Evolutionary conservation across 257 asterid species (phyloP).

Genomic region (Jaltomata sinuosa): DNA sequence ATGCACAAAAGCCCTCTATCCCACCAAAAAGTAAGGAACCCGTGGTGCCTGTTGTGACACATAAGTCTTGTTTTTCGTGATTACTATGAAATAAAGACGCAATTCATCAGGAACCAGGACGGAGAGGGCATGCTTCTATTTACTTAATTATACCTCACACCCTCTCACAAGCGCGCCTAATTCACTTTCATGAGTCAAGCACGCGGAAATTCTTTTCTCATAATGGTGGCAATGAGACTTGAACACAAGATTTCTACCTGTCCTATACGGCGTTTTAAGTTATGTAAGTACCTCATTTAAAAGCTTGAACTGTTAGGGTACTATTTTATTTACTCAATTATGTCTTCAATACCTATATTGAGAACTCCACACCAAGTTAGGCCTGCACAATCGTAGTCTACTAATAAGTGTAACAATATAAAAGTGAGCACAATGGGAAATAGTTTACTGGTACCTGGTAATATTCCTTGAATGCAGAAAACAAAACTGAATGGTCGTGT

Average conservation of each 20-base stretch:
- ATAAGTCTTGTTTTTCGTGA: background rate
- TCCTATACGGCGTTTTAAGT: background rate
- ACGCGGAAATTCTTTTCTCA: background rate
- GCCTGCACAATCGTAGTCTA: background rate
- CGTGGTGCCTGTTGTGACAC: background rate
- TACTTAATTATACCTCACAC: background rate
- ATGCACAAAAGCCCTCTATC: background rate
- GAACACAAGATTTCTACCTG: background rate
- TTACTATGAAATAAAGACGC: background rate
- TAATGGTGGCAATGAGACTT: background rate
- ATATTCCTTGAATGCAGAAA: slow-evolving; percentile 82
- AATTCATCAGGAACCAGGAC: background rate
- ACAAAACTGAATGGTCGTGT: slow-evolving; percentile 37
- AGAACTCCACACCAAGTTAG: background rate
- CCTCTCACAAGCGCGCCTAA: background rate
- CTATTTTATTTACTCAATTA: background rate
- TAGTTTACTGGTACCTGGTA: slow-evolving; percentile 39
- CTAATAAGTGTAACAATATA: background rate
- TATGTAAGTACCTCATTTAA: background rate
- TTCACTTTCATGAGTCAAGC: background rate
- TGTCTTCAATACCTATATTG: background rate
- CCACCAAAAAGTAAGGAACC: background rate
- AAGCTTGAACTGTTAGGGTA: background rate
- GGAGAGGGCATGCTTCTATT: background rate
- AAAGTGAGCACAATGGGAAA: background rate